Evolutionary conservation across 169 alveolate genomes (phyloP), one percentile per base, ranked within the genome.

Genomic region (Eimeria nieschulzi): DNA sequence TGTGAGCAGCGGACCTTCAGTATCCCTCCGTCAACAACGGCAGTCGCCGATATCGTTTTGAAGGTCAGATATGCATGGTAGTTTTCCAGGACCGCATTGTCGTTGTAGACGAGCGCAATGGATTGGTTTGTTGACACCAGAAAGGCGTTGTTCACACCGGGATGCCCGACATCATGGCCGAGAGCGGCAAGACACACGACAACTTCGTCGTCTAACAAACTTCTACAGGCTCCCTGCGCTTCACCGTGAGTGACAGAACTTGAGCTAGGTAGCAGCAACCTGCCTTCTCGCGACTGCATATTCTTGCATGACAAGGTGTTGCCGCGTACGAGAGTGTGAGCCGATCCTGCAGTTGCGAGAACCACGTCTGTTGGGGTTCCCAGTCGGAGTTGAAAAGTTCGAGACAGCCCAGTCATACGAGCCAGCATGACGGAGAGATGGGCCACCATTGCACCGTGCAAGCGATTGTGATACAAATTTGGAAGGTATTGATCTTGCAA

Each of bases 131-230:
- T 96, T 59, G 95, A 93, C 19, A 96, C 92, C 19, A 97, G 93
- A 71, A 95, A 97, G 0, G 96, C 95, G 80, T 97, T 97, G 64
- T 97, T 97, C 87, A 94, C 93, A 2, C 98, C 99, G 8, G 98
- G 98, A 71, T 97, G 99, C 5, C 99, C 99, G 13, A 96, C 98
- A 86, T 97, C 99, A 87, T 97, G 99, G n/a, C 97, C 98, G 55
- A 97, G 93, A 7, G 98, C 95, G 21, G 99, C 99, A n/a, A 97
- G 26, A 25, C 93, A 91, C 6, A 94, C 73, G n/a, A 93, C 91
- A 19, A 95, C 56, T 46, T 82, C 94, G 46, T 73, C 94, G 46
- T 68, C 87, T 26, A 56, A n/a, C 21, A 6, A 33, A 8, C 54
- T 21, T 39, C 72, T 7, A 1, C 39, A 54, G 63, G 39, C 63